Evolutionary conservation across 805 yeast species (phyloP).

Genomic region (Candida xiaguanensis): DNA sequence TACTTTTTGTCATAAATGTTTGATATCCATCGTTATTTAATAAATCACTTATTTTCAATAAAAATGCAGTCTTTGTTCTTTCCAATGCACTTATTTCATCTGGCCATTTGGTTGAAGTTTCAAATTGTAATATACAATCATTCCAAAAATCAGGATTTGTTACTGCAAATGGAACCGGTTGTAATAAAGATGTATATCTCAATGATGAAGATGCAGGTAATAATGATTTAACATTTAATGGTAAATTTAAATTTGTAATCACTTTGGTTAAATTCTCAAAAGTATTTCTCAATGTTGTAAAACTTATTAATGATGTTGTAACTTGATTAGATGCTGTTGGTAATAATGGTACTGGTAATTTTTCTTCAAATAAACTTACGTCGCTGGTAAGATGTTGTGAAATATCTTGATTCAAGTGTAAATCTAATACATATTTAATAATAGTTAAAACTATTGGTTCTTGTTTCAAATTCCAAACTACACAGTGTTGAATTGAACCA

Average conservation of each 20-base stretch:
- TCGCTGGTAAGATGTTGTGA: slow-evolving; percentile 34
- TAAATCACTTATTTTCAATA: slow-evolving; percentile 57
- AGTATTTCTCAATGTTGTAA: slow-evolving; percentile 30
- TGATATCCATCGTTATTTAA: slow-evolving; percentile 51
- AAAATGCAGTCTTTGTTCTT: slow-evolving; percentile 85
- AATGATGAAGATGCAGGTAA: slow-evolving; percentile 71
- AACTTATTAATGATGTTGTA: slow-evolving; percentile 30
- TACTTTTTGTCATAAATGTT: slow-evolving; percentile 62
- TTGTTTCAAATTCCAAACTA: slow-evolving; percentile 67
- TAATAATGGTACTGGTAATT: slow-evolving; percentile 57
- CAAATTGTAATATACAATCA: slow-evolving; percentile 81
- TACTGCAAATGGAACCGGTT: slow-evolving; percentile 79
- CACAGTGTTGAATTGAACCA: slow-evolving; percentile 86
- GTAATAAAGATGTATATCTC: slow-evolving; percentile 69
- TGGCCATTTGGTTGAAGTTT: slow-evolving; percentile 92
- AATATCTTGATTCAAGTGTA: slow-evolving; percentile 54
- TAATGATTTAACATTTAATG: slow-evolving; percentile 68
- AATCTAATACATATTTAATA: slow-evolving; percentile 55
- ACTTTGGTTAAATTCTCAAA: slow-evolving; percentile 50
- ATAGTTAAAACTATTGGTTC: slow-evolving; percentile 67
- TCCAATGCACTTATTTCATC: slow-evolving; percentile 83
- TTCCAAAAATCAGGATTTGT: slow-evolving; percentile 76
- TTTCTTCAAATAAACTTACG: slow-evolving; percentile 43
- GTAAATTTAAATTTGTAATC: slow-evolving; percentile 50
- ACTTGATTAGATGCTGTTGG: slow-evolving; percentile 58